Evolutionary conservation across 2,329 filamentous ascomycete genomes (phyloP), one percentile per base, ranked within the genome.

Genomic region (Phoma sp.): DNA sequence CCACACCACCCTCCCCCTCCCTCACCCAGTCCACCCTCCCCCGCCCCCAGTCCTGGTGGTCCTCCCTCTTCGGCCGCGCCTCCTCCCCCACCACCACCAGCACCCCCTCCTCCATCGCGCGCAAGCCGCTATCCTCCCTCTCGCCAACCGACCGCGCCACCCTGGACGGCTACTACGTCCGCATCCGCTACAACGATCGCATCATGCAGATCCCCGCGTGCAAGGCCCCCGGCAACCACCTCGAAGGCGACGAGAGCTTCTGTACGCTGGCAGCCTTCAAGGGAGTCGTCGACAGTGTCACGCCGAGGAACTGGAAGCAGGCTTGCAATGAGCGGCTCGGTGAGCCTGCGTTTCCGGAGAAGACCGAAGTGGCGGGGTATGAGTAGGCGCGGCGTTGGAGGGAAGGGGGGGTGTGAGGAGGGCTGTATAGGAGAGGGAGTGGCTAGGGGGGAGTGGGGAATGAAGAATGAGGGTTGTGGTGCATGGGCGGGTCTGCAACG

Each of bases 181-280:
- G 95, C 14, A 75, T 99, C 53, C 85, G 93, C 45, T 99, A 96
- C 76, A 99, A 99, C 66, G 95, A 98, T 72, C 81, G 83, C 47
- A 84, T 91, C 3, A 85, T 98, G 69, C 85, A 82, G 11, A 82
- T 99, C 14, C 93, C 93, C 0, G 93, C 91, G 2, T 99, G 95
- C 74, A 86, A 83, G 61, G 76, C 82, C 8, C 75, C 81, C 0
- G 91, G 91, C 6, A 96, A 93, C 57, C 95, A 99, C 75, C 81
- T 96, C 2, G 85, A 90, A 1, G 91, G 91, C 0, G 90, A 98
- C 64, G 88, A 92, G 64, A 90, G 86, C 24, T 93, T 98, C 68
- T 99, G 95, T 77, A 98, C 93, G 0, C 76, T 99, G 13, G 86
- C 89, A 52, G 91, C 93, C 0, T 99, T 99, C 81, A 98, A 98